These are phyloP conservation scores for Nidularia sp. DNA, from an alignment of 768 basidiomycete genomes.

Conservation along the genomic window DNA sequence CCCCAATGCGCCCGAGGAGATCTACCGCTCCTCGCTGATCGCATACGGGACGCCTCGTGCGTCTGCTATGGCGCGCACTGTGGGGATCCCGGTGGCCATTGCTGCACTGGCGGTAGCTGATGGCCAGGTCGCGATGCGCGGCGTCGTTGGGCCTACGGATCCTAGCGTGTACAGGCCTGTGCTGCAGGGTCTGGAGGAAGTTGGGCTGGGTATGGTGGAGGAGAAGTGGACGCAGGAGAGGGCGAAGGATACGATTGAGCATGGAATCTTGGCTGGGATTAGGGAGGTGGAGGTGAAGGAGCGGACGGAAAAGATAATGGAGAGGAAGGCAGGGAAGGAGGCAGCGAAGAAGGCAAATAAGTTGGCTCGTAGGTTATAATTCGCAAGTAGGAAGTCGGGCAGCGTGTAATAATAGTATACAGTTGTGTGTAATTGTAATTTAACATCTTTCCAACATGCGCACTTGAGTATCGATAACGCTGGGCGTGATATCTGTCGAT, in stretches of 20 bases:
- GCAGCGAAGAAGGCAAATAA: too few species aligned
- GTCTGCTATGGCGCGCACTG: conserved; percentile 89
- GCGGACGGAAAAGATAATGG: background rate
- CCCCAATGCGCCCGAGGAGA: conserved; percentile 28
- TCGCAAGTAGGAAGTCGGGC: too few species aligned
- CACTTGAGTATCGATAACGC: too few species aligned
- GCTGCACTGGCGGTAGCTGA: conserved; percentile 72
- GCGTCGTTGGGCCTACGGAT: conserved; percentile 68
- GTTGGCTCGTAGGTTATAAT: too few species aligned
- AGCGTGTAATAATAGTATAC: too few species aligned
- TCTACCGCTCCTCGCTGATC: conserved; percentile 65
- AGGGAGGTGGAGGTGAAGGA: background rate
- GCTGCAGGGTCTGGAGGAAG: conserved; percentile 53
- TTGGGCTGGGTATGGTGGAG: conserved; percentile 48
- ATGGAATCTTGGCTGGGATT: background rate
- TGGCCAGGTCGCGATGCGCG: conserved; percentile 45
- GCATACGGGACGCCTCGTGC: conserved; percentile 50
- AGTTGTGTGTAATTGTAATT: too few species aligned
- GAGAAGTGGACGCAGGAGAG: conserved; percentile 2
- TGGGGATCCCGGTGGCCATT: conserved; percentile 84
- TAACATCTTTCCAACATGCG: too few species aligned
- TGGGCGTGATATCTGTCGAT: too few species aligned
- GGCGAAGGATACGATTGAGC: background rate
- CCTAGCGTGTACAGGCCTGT: conserved; percentile 59
- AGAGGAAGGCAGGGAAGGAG: background rate